These are phyloP conservation scores for Entomortierella parvispora DNA, from an alignment of 192 early-diverging fungal species.

Conservation along the genomic window DNA sequence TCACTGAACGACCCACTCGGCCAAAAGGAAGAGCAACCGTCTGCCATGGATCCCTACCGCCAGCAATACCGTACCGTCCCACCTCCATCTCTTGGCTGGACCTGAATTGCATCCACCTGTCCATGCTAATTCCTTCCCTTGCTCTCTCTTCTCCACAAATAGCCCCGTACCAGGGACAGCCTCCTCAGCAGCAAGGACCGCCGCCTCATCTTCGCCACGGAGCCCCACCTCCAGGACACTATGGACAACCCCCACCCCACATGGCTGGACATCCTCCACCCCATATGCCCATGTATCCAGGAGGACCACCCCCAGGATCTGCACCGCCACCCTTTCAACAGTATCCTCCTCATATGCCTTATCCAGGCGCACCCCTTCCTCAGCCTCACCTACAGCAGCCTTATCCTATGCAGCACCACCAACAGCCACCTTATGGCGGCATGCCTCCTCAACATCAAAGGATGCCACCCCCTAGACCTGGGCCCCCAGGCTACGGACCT, in stretches of 20 bases:
- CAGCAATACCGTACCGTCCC: conserved; percentile 41
- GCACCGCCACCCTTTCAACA: conserved; percentile 11
- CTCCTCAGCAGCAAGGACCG: conserved; percentile 12
- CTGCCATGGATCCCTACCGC: conserved; percentile 39
- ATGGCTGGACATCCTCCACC: conserved; percentile 33
- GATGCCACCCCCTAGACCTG: conserved; percentile 14
- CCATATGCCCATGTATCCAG: conserved; percentile 17
- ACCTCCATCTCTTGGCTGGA: background rate
- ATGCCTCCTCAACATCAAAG: background rate
- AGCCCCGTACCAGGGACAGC: conserved; percentile 27
- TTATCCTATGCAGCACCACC: background rate
- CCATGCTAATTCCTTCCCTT: background rate
- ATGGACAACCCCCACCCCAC: too few species aligned
- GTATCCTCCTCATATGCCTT: conserved; percentile 4
- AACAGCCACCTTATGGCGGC: background rate
- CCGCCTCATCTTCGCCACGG: conserved; percentile 35
- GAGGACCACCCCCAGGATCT: conserved; percentile 10
- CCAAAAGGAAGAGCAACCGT: background rate
- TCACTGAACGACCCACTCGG: too few species aligned
- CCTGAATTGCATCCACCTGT: background rate
- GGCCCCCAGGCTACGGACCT: conserved; percentile 7
- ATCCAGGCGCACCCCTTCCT: conserved; percentile 20
- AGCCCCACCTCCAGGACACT: conserved; percentile 18
- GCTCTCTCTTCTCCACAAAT: background rate
- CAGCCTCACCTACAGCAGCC: background rate